A percentile compares a stretch with the other conserved stretches of the same genome.
phyloP scores from a whole-genome alignment of 306 rosid species.

The Corylus americana region DNA sequence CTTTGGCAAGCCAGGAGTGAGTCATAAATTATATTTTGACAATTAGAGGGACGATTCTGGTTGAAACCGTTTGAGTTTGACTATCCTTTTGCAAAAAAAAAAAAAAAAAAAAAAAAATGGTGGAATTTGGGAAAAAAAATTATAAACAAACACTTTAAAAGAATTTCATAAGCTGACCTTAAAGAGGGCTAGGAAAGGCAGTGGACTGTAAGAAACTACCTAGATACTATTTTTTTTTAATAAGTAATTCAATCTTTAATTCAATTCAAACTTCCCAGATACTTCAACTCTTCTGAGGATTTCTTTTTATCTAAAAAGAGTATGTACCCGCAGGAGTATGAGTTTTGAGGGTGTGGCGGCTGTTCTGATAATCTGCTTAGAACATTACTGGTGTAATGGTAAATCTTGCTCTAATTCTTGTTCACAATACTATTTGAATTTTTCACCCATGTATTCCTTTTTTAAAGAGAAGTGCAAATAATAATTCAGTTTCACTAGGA shows the following conservation, averaged over 20 bases:
- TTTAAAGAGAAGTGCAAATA: background rate
- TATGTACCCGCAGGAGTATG: background rate
- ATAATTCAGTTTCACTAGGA: background rate
- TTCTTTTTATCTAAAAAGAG: background rate
- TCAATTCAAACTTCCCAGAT: background rate
- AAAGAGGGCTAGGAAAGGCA: background rate
- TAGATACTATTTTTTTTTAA: too few species aligned
- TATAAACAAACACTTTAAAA: background rate
- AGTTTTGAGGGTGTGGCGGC: background rate
- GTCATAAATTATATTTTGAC: background rate
- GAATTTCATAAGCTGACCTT: background rate
- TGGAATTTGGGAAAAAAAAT: background rate
- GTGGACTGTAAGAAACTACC: background rate
- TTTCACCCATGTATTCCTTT: background rate
- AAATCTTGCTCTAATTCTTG: background rate
- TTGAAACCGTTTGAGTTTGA: background rate
- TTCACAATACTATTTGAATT: background rate
- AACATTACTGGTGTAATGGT: background rate
- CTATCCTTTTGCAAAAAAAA: background rate
- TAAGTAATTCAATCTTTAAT: too few species aligned
- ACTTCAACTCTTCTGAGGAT: background rate
- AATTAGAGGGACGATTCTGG: background rate
- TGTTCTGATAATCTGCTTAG: background rate
- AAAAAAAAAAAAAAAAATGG: background rate
- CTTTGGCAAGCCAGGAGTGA: background rate